Conservation (phyloP, 2,329 filamentous ascomycete genomes). For the Ceratocystis smalleyi region DNA sequence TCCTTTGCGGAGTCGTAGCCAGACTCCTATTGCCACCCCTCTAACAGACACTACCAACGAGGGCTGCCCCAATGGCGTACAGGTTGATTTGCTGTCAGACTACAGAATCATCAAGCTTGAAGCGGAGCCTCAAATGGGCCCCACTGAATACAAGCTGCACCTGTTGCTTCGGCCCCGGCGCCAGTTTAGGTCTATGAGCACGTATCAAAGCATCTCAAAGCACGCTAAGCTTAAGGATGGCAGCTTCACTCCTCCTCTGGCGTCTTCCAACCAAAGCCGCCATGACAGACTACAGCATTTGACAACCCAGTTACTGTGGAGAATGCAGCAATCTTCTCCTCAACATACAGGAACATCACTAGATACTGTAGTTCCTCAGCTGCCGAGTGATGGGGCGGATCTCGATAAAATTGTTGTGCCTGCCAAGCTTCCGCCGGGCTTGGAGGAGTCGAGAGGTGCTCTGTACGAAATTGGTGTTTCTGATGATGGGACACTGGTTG, state of each 20-base stretch:
- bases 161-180: conserved; percentile 65
- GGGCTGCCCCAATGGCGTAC: conserved; percentile 4
- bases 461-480: conserved; percentile 93
- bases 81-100: conserved; percentile 35
- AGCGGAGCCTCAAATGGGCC: conserved; percentile 83
- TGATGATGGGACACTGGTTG: conserved; percentile 82
- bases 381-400: conserved; percentile 48
- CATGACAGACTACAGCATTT: conserved; percentile 78
- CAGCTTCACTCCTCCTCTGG: conserved; percentile 23
- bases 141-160: conserved; percentile 93
- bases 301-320: conserved; percentile 89
- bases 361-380: conserved; percentile 56
- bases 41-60: conserved; percentile 18
- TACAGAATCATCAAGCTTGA: conserved; percentile 61
- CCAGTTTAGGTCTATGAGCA: conserved; percentile 57
- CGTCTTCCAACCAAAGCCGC: conserved; percentile 49
- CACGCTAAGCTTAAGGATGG: conserved; percentile 12
- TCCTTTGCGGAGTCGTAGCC: conserved; percentile 5
- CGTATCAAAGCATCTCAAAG: conserved; percentile 24
- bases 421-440: conserved; percentile 51
- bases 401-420: conserved; percentile 33
- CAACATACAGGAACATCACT: conserved; percentile 70
- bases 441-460: conserved; percentile 86
- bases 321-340: conserved; percentile 83
- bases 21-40: conserved; percentile 19